Evolutionary conservation across 306 rosid genomes (phyloP).

Genomic region (Alnus glutinosa): DNA sequence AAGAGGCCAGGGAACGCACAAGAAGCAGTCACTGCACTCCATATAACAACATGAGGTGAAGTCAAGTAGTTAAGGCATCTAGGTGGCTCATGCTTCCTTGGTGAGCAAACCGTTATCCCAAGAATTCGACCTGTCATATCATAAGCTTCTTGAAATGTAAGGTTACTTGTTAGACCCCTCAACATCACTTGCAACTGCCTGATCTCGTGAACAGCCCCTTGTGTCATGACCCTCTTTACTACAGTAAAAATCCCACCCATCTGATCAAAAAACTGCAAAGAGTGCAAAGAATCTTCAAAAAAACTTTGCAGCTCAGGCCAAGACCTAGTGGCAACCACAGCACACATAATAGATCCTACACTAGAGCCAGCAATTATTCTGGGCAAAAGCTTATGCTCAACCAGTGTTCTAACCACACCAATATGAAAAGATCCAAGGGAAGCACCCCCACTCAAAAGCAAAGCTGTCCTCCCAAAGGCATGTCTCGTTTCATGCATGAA

Average conservation of each 20-base stretch:
- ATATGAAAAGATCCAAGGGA: constrained; percentile 93
- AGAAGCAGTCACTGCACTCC: constrained; percentile 99
- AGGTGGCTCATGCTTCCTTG: constrained; percentile 97
- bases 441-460: constrained; percentile 97
- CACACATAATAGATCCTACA: constrained; percentile 93
- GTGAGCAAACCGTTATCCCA: constrained; percentile 96
- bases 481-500: constrained; percentile 96
- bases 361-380: constrained; percentile 97
- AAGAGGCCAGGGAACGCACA: constrained; percentile 98
- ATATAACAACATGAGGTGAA: constrained; percentile 94
- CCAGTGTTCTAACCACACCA: constrained; percentile 85
- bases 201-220: constrained; percentile 92
- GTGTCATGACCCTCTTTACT: constrained; percentile 80
- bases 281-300: constrained; percentile 86
- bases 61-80: constrained; percentile 98
- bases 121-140: constrained; percentile 97
- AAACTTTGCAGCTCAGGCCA: constrained; percentile 98
- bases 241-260: constrained; percentile 91
- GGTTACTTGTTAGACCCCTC: constrained; percentile 85
- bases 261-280: constrained; percentile 85
- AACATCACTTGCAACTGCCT: constrained; percentile 88
- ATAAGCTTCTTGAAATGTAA: constrained; percentile 97
- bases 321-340: constrained; percentile 91
- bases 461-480: constrained; percentile 95
- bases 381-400: constrained; percentile 87